Conservation (phyloP, 2,329 filamentous ascomycete genomes). For the Botrytis fragariae region DNA sequence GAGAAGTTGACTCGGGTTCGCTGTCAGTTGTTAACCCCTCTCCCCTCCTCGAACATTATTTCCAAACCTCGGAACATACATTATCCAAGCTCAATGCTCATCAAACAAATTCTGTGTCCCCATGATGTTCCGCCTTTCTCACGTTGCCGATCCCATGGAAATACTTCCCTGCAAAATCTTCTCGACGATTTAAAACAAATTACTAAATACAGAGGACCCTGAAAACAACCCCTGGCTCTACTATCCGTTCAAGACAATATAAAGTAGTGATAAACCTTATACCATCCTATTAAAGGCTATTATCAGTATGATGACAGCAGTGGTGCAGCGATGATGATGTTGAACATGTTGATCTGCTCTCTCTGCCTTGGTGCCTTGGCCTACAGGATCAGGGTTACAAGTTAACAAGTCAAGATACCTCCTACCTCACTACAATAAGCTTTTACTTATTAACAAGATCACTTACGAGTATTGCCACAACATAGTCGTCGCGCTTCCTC, state of each 20-base stretch:
- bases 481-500: not conserved
- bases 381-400: not conserved
- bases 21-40: not conserved
- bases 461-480: conserved; percentile 4
- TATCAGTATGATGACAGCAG: not conserved
- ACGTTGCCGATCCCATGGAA: not conserved
- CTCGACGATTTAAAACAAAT: not conserved
- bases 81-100: conserved; percentile 6
- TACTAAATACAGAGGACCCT: not conserved
- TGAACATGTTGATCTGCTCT: not conserved
- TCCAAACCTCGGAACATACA: not conserved
- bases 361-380: not conserved
- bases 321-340: not conserved
- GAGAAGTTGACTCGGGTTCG: not conserved
- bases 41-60: not conserved
- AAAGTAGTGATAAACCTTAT: conserved; percentile 3
- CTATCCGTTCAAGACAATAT: not conserved
- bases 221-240: not conserved
- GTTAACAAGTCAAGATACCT: not conserved
- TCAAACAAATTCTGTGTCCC: conserved; percentile 8
- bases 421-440: not conserved
- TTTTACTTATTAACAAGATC: not conserved
- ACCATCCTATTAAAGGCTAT: not conserved
- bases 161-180: not conserved
- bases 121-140: conserved; percentile 4